These are phyloP conservation scores for Claviceps arundinis DNA, from an alignment of 2,329 filamentous ascomycete genomes.

Conservation along the genomic window DNA sequence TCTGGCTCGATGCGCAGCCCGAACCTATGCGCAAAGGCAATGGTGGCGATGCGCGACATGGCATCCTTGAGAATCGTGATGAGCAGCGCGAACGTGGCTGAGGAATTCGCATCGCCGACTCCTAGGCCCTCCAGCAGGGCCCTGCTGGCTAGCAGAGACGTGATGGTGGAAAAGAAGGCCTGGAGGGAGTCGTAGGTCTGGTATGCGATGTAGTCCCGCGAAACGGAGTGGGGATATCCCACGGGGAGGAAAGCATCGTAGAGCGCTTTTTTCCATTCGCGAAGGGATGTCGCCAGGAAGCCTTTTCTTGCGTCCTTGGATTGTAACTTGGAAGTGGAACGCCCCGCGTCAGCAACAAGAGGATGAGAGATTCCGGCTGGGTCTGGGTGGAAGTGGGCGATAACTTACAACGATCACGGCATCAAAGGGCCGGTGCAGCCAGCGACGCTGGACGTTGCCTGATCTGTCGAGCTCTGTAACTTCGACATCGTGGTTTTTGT, in stretches of 20 bases:
- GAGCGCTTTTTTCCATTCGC: conserved; percentile 30
- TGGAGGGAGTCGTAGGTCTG: conserved; percentile 63
- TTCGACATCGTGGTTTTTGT: conserved; percentile 15
- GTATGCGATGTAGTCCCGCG: conserved; percentile 68
- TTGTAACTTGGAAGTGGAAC: conserved; percentile 11
- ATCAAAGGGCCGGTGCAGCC: conserved; percentile 18
- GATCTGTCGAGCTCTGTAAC: conserved; percentile 25
- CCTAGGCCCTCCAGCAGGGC: conserved; percentile 72
- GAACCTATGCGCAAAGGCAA: conserved; percentile 70
- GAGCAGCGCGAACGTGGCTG: conserved; percentile 68
- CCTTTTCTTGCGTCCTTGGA: conserved; percentile 11
- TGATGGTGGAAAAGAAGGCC: conserved; percentile 74
- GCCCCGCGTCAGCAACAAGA: background rate
- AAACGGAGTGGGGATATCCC: conserved; percentile 81
- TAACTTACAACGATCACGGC: conserved; percentile 15
- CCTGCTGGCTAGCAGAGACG: conserved; percentile 63
- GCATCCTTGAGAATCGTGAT: conserved; percentile 74
- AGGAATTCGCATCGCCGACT: conserved; percentile 66
- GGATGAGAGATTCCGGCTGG: background rate
- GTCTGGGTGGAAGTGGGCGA: background rate
- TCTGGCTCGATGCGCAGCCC: conserved; percentile 78
- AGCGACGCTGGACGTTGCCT: conserved; percentile 21
- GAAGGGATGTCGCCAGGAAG: conserved; percentile 16
- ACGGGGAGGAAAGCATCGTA: conserved; percentile 67
- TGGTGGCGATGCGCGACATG: conserved; percentile 70